A percentile compares a stretch with the other conserved stretches of the same genome.
Conservation (phyloP, 2,329 filamentous ascomycete genomes). For the Beauveria scarabaeidicola region DNA sequence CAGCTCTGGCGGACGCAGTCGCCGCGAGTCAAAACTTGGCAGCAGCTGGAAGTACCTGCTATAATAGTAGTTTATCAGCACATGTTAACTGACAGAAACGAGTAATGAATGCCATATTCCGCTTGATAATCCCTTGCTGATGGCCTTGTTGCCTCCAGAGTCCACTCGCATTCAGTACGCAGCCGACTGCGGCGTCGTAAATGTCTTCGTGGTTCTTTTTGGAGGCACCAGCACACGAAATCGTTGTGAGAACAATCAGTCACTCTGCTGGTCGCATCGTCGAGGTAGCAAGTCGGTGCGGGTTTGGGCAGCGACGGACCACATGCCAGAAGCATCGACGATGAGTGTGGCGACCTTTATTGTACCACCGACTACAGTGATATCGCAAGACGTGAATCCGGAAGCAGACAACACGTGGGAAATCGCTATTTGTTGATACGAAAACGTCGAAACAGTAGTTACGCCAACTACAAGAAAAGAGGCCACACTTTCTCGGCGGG, state of each 20-base stretch:
- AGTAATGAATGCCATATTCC: background rate
- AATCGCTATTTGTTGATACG: background rate
- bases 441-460: background rate
- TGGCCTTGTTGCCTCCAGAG: constrained; percentile 19
- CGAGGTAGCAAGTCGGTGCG: constrained; percentile 19
- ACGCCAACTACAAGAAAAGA: background rate
- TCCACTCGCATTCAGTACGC: constrained; percentile 20
- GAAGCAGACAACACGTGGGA: no score
- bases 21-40: constrained; percentile 14
- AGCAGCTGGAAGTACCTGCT: constrained; percentile 13
- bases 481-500: background rate
- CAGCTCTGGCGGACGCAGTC: constrained; percentile 8
- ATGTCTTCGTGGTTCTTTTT: constrained; percentile 22
- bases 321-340: constrained; percentile 14
- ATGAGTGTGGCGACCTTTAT: constrained; percentile 18
- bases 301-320: constrained; percentile 16
- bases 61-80: background rate
- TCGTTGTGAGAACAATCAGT: constrained; percentile 20
- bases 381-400: no score
- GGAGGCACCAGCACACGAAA: constrained; percentile 19
- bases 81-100: background rate
- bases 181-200: constrained; percentile 18
- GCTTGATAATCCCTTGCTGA: constrained; percentile 18
- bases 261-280: constrained; percentile 16
- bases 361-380: background rate